Base-by-base conservation (phyloP, 352 stramenopile species). In the Globisporangium abappressorium region DNA sequence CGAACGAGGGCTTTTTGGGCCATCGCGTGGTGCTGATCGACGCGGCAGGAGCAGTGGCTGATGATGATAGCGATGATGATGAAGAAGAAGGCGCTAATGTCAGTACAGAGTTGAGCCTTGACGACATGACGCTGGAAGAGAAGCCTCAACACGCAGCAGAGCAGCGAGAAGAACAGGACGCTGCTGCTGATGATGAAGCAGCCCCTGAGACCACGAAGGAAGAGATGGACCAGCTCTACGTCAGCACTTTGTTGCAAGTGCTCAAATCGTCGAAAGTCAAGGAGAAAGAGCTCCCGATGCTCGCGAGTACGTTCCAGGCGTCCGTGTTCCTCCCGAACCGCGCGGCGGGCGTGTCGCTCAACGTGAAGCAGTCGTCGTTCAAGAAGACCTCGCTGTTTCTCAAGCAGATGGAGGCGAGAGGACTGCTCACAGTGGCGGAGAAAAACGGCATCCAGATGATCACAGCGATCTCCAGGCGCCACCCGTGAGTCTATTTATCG, bases 381-480 rank as follows among this genome's bases (percentile, higher is more conserved):
- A 94, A 93, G 79, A 93, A 96, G 66, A 67, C 90, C 4, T 96
- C 86, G 0, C 70, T 75, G 12, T 94, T 94, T 63, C 61, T 96
- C 8, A 87, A 82, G 53, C 63, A 69, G 24, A 94, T 96, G 88
- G 73, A 70, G 33, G 55, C 68, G 0, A 66, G 82, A n/a, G 84
- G 81, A 36, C 60, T 94, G 8, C 30, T 96, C 20, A 59, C 62
- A 15, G 69, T 94, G 0, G 70, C 56, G 47, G 88, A 96, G 41
- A 89, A 91, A 24, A 76, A 92, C 62, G 88, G 88, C 30, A 81
- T 96, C 22, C 86, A 94, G 75, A 91, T 82, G 7, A 90, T 96
- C 70, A 92, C 80, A 5, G 64, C 67, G 5, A 85, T 96, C 54
- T 65, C 62, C 11, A 73, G 76, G 59, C 85, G 83, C 18, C 88